These are phyloP conservation scores for Venturia carpophila DNA, from an alignment of 2,329 filamentous ascomycete species.

Conservation along the genomic window DNA sequence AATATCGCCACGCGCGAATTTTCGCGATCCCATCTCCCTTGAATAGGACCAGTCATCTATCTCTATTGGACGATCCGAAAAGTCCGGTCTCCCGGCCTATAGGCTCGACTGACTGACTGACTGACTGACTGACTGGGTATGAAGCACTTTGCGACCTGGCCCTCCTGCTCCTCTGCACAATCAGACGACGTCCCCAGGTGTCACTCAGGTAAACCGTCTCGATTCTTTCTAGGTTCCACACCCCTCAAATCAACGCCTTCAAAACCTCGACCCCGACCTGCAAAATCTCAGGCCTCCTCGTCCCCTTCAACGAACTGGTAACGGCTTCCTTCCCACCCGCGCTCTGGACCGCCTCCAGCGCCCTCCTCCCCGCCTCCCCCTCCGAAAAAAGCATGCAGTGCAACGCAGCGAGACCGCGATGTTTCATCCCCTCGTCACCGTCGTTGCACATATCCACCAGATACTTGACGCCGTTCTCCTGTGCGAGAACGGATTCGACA, in stretches of 20 bases:
- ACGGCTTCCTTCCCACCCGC: slow-evolving; percentile 43
- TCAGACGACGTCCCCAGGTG: too few relatives aligned
- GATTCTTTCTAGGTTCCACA: too few relatives aligned
- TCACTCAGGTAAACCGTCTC: too few relatives aligned
- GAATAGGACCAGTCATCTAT: too few relatives aligned
- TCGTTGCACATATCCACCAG: slow-evolving; percentile 75
- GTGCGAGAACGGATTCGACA: slow-evolving; percentile 54
- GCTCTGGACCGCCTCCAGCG: slow-evolving; percentile 23
- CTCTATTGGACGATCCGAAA: too few relatives aligned
- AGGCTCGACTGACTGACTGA: too few relatives aligned
- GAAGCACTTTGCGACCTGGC: too few relatives aligned
- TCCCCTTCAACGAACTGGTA: slow-evolving; percentile 63
- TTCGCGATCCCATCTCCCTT: too few relatives aligned
- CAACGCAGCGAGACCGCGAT: slow-evolving; percentile 67
- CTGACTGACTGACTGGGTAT: too few relatives aligned
- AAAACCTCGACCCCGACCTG: slow-evolving; percentile 64
- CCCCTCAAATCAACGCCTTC: slow-evolving; percentile 51
- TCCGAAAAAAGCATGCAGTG: slow-evolving; percentile 63
- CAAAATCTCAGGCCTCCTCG: slow-evolving; percentile 60
- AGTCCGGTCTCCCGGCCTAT: too few relatives aligned
- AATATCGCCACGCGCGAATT: too few relatives aligned
- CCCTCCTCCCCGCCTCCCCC: slow-evolving; percentile 52
- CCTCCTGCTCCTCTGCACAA: too few relatives aligned
- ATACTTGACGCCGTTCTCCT: slow-evolving; percentile 65
- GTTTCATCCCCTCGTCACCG: slow-evolving; percentile 55